Conservation (phyloP, 129 eudicot species). For the Chrysanthemum lavandulifolium region DNA sequence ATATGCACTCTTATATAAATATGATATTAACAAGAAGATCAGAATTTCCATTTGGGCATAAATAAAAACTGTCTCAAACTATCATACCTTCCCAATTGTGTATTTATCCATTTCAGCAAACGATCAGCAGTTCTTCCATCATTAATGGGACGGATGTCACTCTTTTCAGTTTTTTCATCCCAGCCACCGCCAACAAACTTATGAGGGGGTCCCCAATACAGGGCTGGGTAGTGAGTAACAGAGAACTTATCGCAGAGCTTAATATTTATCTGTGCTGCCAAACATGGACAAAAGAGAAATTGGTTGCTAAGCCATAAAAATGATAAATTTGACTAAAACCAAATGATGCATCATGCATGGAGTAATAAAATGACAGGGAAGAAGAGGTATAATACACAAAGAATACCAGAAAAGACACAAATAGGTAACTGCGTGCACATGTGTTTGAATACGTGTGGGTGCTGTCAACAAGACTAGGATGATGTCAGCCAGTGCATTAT, state of each 20-base stretch:
- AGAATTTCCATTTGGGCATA: neutral
- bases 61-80: neutral
- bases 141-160: slow-evolving; percentile 58
- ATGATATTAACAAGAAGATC: neutral
- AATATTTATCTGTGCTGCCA: slow-evolving; percentile 96
- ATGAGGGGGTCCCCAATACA: slow-evolving; percentile 76
- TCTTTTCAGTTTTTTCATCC: slow-evolving; percentile 57
- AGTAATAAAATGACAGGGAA: neutral
- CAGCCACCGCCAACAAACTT: slow-evolving; percentile 62
- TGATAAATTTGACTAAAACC: slow-evolving; percentile 6
- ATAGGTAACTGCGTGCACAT: neutral
- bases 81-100: slow-evolving; percentile 65
- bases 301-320: slow-evolving; percentile 36
- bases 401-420: slow-evolving; percentile 5
- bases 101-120: slow-evolving; percentile 80
- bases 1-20: slow-evolving; percentile 4
- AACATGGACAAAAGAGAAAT: slow-evolving; percentile 43
- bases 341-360: neutral
- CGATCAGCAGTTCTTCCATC: slow-evolving; percentile 80
- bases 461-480: too few species aligned
- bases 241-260: slow-evolving; percentile 89
- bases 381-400: slow-evolving; percentile 6
- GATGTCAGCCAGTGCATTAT: neutral
- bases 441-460: neutral
- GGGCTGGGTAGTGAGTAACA: slow-evolving; percentile 71